Evolutionary conservation across 495 filamentous ascomycete species (phyloP).

Genomic region (Talaromyces borbonicus): DNA sequence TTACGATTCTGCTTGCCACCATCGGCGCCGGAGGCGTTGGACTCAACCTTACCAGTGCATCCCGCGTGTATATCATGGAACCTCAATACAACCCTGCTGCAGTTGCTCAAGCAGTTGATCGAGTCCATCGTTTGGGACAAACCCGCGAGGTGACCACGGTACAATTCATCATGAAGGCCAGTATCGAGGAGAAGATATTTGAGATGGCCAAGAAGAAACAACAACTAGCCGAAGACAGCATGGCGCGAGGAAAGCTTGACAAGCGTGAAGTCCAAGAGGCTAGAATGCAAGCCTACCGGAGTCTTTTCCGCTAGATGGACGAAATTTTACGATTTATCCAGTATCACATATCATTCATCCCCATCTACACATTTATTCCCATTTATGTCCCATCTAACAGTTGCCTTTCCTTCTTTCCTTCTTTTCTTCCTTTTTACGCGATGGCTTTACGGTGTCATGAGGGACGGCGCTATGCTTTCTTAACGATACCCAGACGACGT

Average conservation of each 20-base stretch:
- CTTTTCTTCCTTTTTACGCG: constrained; percentile 1
- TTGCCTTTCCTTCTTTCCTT: neutral
- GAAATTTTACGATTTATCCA: too few relatives aligned
- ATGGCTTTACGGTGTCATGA: constrained; percentile 3
- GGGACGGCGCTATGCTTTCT: constrained; percentile 2
- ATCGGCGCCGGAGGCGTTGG: constrained; percentile 89
- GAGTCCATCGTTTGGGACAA: constrained; percentile 89
- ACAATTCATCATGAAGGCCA: constrained; percentile 78
- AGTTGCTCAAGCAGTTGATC: constrained; percentile 88
- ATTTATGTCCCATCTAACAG: neutral
- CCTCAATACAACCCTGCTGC: constrained; percentile 94
- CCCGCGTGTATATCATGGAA: constrained; percentile 91
- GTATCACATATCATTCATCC: too few relatives aligned
- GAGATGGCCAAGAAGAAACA: constrained; percentile 84
- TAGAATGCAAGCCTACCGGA: constrained; percentile 69
- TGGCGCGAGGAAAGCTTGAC: constrained; percentile 61
- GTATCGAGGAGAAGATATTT: constrained; percentile 92
- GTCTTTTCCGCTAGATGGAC: constrained; percentile 78
- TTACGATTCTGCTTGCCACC: constrained; percentile 79
- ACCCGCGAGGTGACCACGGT: constrained; percentile 70
- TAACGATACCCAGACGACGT: constrained; percentile 5
- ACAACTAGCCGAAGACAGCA: constrained; percentile 73
- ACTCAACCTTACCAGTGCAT: constrained; percentile 79
- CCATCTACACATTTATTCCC: constrained; percentile 3
- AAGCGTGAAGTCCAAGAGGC: constrained; percentile 67